These are phyloP conservation scores for Tuber borchii DNA, from an alignment of 495 filamentous ascomycete species.

Conservation along the genomic window DNA sequence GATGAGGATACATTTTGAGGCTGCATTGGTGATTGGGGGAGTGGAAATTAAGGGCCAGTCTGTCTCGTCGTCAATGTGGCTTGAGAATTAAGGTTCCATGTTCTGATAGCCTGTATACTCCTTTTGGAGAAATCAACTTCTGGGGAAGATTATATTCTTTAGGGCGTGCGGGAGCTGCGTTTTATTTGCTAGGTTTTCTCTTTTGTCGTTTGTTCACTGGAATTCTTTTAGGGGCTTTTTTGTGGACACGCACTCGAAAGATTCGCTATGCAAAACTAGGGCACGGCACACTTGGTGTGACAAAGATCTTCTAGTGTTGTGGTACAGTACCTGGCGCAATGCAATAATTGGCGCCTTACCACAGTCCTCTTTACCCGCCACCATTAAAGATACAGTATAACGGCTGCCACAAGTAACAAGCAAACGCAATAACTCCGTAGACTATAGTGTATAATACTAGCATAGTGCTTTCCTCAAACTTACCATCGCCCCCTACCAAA, in stretches of 20 bases:
- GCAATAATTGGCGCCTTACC: background rate
- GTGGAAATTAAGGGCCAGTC: background rate
- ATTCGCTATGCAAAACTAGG: background rate
- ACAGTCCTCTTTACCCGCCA: background rate
- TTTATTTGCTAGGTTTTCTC: background rate
- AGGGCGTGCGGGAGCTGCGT: background rate
- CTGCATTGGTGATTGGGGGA: background rate
- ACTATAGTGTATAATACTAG: too few species aligned
- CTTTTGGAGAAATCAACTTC: background rate
- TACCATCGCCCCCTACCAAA: background rate
- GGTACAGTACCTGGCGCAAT: background rate
- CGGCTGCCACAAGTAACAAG: background rate
- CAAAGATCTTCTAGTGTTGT: background rate
- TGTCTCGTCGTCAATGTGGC: background rate
- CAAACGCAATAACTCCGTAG: too few species aligned
- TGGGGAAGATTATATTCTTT: background rate
- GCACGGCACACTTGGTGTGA: background rate
- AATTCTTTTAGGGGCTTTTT: background rate
- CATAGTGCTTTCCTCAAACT: background rate
- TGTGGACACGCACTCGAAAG: background rate
- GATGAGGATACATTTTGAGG: background rate
- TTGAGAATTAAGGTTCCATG: background rate
- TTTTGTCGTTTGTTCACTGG: background rate
- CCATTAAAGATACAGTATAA: background rate
- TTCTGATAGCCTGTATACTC: background rate